These are phyloP conservation scores for Trametes sanguinea DNA, from an alignment of 768 basidiomycete genomes.

Conservation along the genomic window DNA sequence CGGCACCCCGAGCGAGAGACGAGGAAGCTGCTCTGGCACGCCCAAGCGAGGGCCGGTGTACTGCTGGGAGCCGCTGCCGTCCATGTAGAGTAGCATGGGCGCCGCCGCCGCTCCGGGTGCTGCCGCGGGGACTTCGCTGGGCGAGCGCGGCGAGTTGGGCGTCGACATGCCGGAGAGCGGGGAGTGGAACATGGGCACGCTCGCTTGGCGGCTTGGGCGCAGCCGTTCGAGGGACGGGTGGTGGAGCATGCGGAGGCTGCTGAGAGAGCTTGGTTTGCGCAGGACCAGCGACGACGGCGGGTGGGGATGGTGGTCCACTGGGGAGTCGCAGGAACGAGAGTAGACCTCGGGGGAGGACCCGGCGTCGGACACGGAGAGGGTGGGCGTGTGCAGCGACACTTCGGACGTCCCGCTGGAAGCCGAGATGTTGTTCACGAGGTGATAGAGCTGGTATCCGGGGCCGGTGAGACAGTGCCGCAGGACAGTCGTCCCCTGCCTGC, in stretches of 20 bases:
- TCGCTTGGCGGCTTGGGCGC: conserved; percentile 7
- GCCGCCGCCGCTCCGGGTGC: neutral
- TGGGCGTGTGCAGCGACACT: conserved; percentile 10
- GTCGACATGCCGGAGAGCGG: conserved; percentile 17
- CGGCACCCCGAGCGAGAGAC: conserved; percentile 14
- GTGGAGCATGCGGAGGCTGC: conserved; percentile 20
- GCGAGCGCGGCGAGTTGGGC: conserved; percentile 11
- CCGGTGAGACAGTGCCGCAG: conserved; percentile 68
- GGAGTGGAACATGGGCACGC: conserved; percentile 17
- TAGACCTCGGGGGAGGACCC: conserved; percentile 20
- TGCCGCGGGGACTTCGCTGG: conserved; percentile 1
- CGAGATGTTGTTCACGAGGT: conserved; percentile 53
- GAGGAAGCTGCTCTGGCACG: conserved; percentile 1
- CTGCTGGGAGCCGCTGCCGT: neutral
- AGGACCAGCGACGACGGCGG: conserved; percentile 11
- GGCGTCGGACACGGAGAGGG: conserved; percentile 15
- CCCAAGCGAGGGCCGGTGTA: neutral
- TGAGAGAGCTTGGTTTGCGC: conserved; percentile 15
- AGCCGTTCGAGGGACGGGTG: conserved; percentile 21
- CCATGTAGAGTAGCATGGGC: conserved; percentile 4
- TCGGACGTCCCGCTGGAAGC: neutral
- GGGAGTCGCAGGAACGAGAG: conserved; percentile 15
- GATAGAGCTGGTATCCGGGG: conserved; percentile 58
- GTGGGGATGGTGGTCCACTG: neutral
- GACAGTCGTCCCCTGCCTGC: conserved; percentile 62